Evolutionary conservation across 495 filamentous ascomycete species (phyloP).

Genomic region (Acidomyces sp.): DNA sequence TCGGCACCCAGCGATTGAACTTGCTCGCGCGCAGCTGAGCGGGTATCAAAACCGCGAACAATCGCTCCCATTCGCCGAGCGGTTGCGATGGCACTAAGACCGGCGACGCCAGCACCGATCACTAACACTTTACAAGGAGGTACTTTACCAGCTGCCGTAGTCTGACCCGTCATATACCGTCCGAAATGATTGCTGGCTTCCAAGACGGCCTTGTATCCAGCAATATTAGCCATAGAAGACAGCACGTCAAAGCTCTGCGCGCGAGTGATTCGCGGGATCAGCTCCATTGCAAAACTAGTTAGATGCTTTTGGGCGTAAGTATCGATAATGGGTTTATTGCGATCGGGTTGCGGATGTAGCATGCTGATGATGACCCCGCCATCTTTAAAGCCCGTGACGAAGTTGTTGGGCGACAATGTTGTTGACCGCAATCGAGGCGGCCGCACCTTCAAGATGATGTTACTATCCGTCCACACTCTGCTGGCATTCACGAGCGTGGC

Average conservation of each 20-base stretch:
- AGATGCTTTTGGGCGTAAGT: slow-evolving; percentile 18
- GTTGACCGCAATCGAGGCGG: slow-evolving; percentile 33
- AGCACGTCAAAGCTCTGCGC: slow-evolving; percentile 70
- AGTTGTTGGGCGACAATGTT: slow-evolving; percentile 17
- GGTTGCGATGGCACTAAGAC: slow-evolving; percentile 67
- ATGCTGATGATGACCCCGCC: slow-evolving; percentile 19
- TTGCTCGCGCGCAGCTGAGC: slow-evolving; percentile 64
- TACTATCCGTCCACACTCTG: slow-evolving; percentile 50
- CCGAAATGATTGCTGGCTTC: slow-evolving; percentile 75
- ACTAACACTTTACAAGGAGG: slow-evolving; percentile 72
- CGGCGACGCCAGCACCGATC: slow-evolving; percentile 71
- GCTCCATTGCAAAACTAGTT: slow-evolving; percentile 70
- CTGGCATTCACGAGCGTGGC: slow-evolving; percentile 53
- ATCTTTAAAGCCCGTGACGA: slow-evolving; percentile 16
- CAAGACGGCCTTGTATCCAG: slow-evolving; percentile 72
- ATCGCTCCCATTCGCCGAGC: slow-evolving; percentile 71
- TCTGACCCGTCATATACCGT: slow-evolving; percentile 68
- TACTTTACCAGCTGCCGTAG: slow-evolving; percentile 61
- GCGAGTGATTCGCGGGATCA: slow-evolving; percentile 71
- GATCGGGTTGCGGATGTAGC: slow-evolving; percentile 16
- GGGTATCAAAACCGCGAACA: slow-evolving; percentile 70
- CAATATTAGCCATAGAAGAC: slow-evolving; percentile 78
- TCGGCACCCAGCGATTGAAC: slow-evolving; percentile 75
- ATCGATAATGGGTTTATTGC: slow-evolving; percentile 13
- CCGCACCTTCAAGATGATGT: slow-evolving; percentile 70